Base-by-base conservation (phyloP, 176 grass and related monocot genomes). In the Aegilops bicornis region DNA sequence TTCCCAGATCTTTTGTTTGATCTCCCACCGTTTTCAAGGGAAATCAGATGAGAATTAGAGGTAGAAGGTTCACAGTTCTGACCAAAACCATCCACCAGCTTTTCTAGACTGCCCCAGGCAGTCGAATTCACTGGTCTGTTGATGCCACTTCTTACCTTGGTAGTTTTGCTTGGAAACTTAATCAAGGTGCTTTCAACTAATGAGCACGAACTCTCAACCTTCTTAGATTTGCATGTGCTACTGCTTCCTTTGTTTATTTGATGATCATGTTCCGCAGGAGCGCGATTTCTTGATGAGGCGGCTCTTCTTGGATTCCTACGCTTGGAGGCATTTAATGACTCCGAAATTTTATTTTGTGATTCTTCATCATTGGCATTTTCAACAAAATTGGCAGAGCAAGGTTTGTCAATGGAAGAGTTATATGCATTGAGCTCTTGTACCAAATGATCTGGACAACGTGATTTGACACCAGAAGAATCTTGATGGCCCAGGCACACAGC, bases 281-380 rank as follows among this genome's bases (percentile, higher is more conserved):
- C 31, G 30, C 78, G 39, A 76, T 64, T 91, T 83, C 89, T 84
- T 30, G 84, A 88, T 30, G 97, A 91, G 69, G 92, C 97, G 22
- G 89, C 92, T 79, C 89, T 91, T 88, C 84, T 94, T 65, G 97
- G 97, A 87, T 99, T 97, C 66, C 88, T 99, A 35, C 94, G 88
- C 12, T 86, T 90, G 80, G 91, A 99, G 66, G 90, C 87, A 84
- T 85, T 42, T 56, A 89, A 64, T 32, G 73, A 58, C 69, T 54
- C 72, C 27, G 54, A 54, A 58, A 88, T 92, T 80, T 84, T 85
- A 67, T 77, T 79, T 40, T 69, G 69, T 42, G 20, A 81, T 35
- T 79, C 89, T 83, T 67, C 67, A 77, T 40, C 82, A 30, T 88
- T 65, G 82, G n/a, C 64, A 88, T 64, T 88, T 56, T 75, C 30